Conservation (phyloP, 208 protist species). For the Crithidia mellificae region DNA sequence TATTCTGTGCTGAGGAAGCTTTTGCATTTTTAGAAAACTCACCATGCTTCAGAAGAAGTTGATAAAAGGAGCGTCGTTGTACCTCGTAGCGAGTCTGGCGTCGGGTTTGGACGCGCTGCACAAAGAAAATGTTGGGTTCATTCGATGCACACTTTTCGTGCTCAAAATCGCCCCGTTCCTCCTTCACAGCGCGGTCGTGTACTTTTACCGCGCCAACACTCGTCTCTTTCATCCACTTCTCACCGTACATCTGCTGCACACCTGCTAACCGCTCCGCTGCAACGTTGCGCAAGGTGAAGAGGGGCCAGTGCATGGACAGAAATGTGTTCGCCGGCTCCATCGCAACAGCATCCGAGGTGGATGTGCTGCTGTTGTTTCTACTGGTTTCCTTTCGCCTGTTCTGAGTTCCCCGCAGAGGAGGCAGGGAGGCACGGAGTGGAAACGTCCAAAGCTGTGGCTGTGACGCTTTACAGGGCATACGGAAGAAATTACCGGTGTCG, state of each 20-base stretch:
- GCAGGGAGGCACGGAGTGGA: too few relatives aligned
- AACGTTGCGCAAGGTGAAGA: conserved; percentile 26
- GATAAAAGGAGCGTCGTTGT: background rate
- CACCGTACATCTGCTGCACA: background rate
- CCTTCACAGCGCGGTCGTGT: too few relatives aligned
- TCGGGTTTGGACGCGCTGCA: background rate
- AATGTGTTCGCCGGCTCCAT: background rate
- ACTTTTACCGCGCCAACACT: too few relatives aligned
- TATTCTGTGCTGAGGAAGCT: too few relatives aligned
- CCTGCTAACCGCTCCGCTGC: conserved; percentile 12
- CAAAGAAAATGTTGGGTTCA: background rate
- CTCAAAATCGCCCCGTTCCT: too few relatives aligned
- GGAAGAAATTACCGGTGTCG: too few relatives aligned
- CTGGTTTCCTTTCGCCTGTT: too few relatives aligned
- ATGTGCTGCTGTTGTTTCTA: background rate
- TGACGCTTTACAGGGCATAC: background rate
- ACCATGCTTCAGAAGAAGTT: background rate
- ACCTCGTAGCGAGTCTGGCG: background rate
- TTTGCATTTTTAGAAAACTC: background rate
- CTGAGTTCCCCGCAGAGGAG: too few relatives aligned
- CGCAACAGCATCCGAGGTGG: too few relatives aligned
- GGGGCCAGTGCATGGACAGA: background rate
- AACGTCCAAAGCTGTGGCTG: background rate
- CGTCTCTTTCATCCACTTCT: background rate
- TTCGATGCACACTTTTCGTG: too few relatives aligned